Evolutionary conservation across 78 protist species (phyloP), one percentile per base, ranked within the genome.

Genomic region (Dictyostelium capitatum): DNA sequence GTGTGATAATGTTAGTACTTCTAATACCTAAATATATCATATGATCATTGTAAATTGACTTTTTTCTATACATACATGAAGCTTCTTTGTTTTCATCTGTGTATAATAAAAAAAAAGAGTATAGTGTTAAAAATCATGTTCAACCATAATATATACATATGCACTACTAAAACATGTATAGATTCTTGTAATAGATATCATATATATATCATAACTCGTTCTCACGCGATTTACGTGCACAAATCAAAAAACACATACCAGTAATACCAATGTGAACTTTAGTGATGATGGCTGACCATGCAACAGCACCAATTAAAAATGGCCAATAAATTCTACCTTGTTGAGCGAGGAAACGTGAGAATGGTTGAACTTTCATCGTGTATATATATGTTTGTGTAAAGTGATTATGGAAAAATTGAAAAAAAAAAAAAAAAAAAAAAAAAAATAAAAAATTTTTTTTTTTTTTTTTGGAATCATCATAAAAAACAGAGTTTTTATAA

Each of bases 291-390:
- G 78, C 82, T 43, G 28, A 6, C 92, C 92, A 84, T n/a, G 48
- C 81, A 53, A 8, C 83, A 48, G 77, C 92, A 75, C 92, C 92
- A 47, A 75, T 75, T 28, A 74, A 19, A 67, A 84, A 84, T 84
- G 92, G 92, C 92, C 92, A 84, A 82, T 54, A 84, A n/a, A 41
- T 79, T 74, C 50, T 84, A 51, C 30, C 48, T 84, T 84, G 92
- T 54, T 54, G 43, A 41, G 43, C 37, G 15, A 75, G 15, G 28
- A 56, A 84, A 74, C 32, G 82, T 4, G 77, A 80, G 75, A 84
- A 47, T 74, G 92, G 83, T 75, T 75, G 79, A 69, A 69, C 37
- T 70, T 62, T 82, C 90, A 82, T 82, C 51, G 54, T 82, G 10
- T n/a, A 47, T 79, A 4, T 64, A 53, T 80, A 10, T 51, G 47